Percentiles rank a stretch among this genome's conserved stretches.
These are phyloP conservation scores for Ascoidea asiatica DNA, from an alignment of 805 yeast genomes.

Conservation along the genomic window DNA sequence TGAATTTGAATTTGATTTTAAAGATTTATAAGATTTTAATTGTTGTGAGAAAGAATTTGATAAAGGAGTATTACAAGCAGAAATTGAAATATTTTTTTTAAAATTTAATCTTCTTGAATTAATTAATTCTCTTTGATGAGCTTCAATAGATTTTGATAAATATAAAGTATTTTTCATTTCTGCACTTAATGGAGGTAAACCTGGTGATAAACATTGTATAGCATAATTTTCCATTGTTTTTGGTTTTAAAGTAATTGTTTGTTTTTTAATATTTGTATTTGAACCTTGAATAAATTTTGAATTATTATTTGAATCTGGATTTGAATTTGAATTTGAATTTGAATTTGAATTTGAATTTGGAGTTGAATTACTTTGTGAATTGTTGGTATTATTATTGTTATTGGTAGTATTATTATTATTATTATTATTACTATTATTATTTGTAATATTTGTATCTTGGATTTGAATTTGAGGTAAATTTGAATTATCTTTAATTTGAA, in stretches of 20 bases:
- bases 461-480: no score
- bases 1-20: no score
- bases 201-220: conserved; percentile 9
- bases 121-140: conserved; percentile 9
- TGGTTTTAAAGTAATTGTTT: not conserved
- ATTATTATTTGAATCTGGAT: not conserved
- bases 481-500: no score
- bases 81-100: not conserved
- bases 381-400: no score
- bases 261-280: not conserved
- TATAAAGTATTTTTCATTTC: conserved; percentile 6
- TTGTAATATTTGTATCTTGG: no score
- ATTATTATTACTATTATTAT: no score
- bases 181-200: conserved; percentile 3
- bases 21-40: not conserved
- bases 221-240: conserved; percentile 9
- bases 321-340: not conserved
- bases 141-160: conserved; percentile 8
- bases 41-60: not conserved
- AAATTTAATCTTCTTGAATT: not conserved
- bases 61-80: not conserved
- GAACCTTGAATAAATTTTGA: not conserved
- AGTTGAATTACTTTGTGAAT: no score
- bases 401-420: no score
- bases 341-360: not conserved